Percentiles rank a stretch among this genome's conserved stretches.
Evolutionary conservation across 1,284 basidiomycete species (phyloP).

Genomic region (Thecaphora thlaspeos): DNA sequence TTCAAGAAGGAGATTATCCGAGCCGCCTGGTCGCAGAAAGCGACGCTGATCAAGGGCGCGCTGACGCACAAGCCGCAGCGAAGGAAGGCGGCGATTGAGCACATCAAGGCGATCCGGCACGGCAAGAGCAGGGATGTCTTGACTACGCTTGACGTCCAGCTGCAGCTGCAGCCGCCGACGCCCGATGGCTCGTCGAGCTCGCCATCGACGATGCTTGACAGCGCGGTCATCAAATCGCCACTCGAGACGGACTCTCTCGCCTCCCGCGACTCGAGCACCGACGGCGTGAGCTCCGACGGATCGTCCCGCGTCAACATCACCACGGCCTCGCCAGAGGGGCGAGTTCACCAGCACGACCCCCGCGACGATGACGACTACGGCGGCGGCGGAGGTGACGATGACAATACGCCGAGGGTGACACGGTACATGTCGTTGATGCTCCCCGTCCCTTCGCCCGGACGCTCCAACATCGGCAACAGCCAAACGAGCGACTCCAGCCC

Average conservation of each 20-base stretch:
- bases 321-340: not conserved
- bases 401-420: too few relatives aligned
- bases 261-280: conserved; percentile 14
- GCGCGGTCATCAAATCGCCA: not conserved
- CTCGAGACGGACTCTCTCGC: not conserved
- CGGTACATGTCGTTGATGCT: too few relatives aligned
- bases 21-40: conserved; percentile 54
- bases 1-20: conserved; percentile 54
- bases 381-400: not conserved
- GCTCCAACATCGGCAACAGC: too few relatives aligned
- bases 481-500: conserved; percentile 2
- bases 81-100: conserved; percentile 31
- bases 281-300: too few relatives aligned
- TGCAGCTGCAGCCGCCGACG: conserved; percentile 20
- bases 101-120: conserved; percentile 24
- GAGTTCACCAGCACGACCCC: too few relatives aligned
- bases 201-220: conserved; percentile 1
- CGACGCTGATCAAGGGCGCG: conserved; percentile 48
- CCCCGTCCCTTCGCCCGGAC: too few relatives aligned
- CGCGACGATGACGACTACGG: not conserved
- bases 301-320: not conserved
- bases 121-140: conserved; percentile 9
- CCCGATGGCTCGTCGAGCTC: conserved; percentile 1
- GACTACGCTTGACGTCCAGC: conserved; percentile 14
- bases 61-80: conserved; percentile 35